Evolutionary conservation across 352 stramenopile genomes (phyloP), one percentile per base, ranked within the genome.

Genomic region (Globisporangium cederbergense): DNA sequence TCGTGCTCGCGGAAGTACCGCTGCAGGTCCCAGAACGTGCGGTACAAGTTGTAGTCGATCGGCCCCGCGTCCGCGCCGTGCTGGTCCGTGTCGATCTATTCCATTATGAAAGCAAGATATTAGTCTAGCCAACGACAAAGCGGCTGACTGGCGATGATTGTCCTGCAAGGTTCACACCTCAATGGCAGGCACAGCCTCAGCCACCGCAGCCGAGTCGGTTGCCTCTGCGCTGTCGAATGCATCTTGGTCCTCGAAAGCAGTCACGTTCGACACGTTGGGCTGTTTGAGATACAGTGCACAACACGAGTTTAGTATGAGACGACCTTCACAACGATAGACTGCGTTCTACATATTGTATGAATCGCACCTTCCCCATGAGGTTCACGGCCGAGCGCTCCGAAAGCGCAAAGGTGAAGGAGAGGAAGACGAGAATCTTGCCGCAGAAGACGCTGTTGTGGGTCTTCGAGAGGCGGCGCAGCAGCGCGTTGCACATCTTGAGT

Each of bases 11-110:
- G 79, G 58, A 93, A 95, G 64, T 92, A 95, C 13, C 86, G 79
- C 69, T 97, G 91, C 10, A 97, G 75, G 18, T 90, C 77, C 91
- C 91, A 97, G 67, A 97, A 97, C 34, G 86, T 93, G 47, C 82
- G 78, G 70, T 97, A 97, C 55, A 97, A 67, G 40, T 92, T 91
- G 74, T 97, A 97, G 65, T 97, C 86, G 45, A 97, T 90, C 11
- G 84, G 85, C 0, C 74, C 74, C 1, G 73, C 73, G 38, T 89
- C 81, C 1, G 63, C 30, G 5, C 53, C 28, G 42, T 68, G 73
- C 36, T 75, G 65, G 30, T 87, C 69, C 49, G 70, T 81, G 43
- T 89, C 78, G 52, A 87, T 77, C 78, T 90, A 38, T 54, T 14
- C 66, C 16, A 73, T 6, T 53, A 4, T 34, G 13, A 46, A 20